Percentiles rank a stretch among this genome's conserved stretches.
Conservation (phyloP, 176 grass and related monocot genomes). For the Calamus simplicifolius region DNA sequence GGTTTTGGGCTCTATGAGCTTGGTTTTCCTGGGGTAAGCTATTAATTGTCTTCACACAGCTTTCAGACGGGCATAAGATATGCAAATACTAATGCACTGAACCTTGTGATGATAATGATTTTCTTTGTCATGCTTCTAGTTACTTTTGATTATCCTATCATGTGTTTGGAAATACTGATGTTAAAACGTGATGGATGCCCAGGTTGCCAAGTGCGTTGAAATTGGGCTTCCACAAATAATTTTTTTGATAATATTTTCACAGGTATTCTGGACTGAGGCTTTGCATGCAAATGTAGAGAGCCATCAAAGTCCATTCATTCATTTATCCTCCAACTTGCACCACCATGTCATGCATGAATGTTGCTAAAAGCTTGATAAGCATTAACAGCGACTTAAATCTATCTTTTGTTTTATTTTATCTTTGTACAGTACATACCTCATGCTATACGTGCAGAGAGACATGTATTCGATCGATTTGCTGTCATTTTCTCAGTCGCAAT, state of each 20-base stretch:
- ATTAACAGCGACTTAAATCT: neutral
- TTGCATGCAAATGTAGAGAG: too few species aligned
- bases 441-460: slow-evolving; percentile 36
- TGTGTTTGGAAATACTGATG: too few species aligned
- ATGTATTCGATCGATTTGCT: slow-evolving; percentile 47
- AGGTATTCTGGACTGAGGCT: slow-evolving; percentile 28
- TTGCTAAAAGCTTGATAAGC: too few species aligned
- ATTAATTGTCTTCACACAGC: neutral
- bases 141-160: too few species aligned
- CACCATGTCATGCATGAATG: slow-evolving; percentile 2
- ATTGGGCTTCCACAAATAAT: slow-evolving; percentile 93
- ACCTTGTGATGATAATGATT: too few species aligned
- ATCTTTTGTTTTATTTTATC: neutral
- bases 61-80: too few species aligned
- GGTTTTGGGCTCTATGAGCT: slow-evolving; percentile 94
- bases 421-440: slow-evolving; percentile 59
- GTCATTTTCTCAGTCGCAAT: slow-evolving; percentile 79
- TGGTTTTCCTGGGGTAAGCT: slow-evolving; percentile 81
- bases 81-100: too few species aligned
- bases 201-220: slow-evolving; percentile 98
- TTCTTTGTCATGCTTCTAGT: too few species aligned
- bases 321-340: neutral
- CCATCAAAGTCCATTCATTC: too few species aligned
- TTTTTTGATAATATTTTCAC: slow-evolving; percentile 72
- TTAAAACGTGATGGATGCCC: slow-evolving; percentile 18